Base-by-base conservation (phyloP, 257 asterid genomes). In the Nicotiana tomentosiformis region DNA sequence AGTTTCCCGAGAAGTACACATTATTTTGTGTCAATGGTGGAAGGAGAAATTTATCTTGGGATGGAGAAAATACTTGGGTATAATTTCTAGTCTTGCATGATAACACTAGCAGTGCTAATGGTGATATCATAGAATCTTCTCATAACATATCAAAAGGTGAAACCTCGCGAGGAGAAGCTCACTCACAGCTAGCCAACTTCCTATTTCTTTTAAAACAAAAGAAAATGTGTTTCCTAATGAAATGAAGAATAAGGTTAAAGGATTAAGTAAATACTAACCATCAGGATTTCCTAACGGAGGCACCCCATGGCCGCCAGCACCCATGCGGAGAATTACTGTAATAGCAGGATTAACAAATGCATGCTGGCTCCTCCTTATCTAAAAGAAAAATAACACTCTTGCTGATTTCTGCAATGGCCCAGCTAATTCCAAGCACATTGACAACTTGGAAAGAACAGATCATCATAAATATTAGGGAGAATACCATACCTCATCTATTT, bases 221-320 rank as follows among this genome's bases (percentile, higher is more conserved):
- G 51, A 33, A 33, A 2, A 67, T 33, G 76, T 33, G 76, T 16
- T 30, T 39, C 23, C 23, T 66, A 66, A 16, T 66, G 35, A 67
- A 23, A 49, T 18, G 0, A 30, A 49, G 14, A 74, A 49, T 46
- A 49, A 74, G 62, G 79, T 15, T 46, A 49, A 74, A 46, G 14
- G 23, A 46, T 72, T 58, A 30, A 37, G 9, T 56, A 74, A 77
- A 17, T 77, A 88, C 97, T 88, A 87, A 94, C 99, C 97, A 88
- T 95, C 97, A 51, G 93, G 91, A 87, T 90, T 94, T 86, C 93
- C 97, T 60, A 91, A 81, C 69, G 97, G 98, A 74, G 98, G 97
- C 86, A 92, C 96, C 56, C 97, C 98, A 83, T 90, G 97, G 84
- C 97, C 99, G 15, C 97, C 97, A 69, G 94, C 94, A 86, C 99